A percentile compares a stretch with the other conserved stretches of the same genome.
phyloP scores from a whole-genome alignment of 2,329 filamentous ascomycete genomes.

The Venturia asperata region DNA sequence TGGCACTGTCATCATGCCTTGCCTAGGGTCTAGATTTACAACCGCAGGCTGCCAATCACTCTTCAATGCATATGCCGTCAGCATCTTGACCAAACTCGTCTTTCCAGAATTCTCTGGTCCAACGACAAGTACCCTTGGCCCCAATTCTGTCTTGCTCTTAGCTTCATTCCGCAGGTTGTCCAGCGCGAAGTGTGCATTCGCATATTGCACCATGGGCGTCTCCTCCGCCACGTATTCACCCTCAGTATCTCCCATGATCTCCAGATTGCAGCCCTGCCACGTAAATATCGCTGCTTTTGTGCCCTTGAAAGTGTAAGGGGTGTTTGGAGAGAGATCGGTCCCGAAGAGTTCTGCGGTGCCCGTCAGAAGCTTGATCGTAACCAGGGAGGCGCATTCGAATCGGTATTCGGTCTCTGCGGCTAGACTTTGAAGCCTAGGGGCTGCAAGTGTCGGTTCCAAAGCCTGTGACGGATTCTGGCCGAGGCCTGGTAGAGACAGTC shows the following conservation, averaged over 20 bases:
- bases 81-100: constrained; percentile 67
- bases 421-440: constrained; percentile 32
- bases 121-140: constrained; percentile 77
- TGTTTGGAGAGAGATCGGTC: constrained; percentile 78
- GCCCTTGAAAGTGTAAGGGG: constrained; percentile 72
- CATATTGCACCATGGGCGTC: constrained; percentile 70
- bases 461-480: constrained; percentile 25
- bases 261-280: constrained; percentile 82
- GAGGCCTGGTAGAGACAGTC: constrained; percentile 38
- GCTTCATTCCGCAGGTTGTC: constrained; percentile 54
- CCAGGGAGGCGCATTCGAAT: constrained; percentile 33
- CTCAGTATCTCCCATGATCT: constrained; percentile 64
- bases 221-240: constrained; percentile 67
- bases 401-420: constrained; percentile 41
- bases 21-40: constrained; percentile 75
- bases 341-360: constrained; percentile 92
- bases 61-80: constrained; percentile 73
- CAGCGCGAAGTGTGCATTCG: constrained; percentile 84
- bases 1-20: constrained; percentile 51
- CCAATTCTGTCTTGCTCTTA: constrained; percentile 31
- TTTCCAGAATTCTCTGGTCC: constrained; percentile 76
- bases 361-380: constrained; percentile 51
- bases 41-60: constrained; percentile 68
- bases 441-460: constrained; percentile 25
- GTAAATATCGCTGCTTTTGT: constrained; percentile 84